Evolutionary conservation across 2,329 filamentous ascomycete species (phyloP).

Genomic region (Ophiostoma perfectum): DNA sequence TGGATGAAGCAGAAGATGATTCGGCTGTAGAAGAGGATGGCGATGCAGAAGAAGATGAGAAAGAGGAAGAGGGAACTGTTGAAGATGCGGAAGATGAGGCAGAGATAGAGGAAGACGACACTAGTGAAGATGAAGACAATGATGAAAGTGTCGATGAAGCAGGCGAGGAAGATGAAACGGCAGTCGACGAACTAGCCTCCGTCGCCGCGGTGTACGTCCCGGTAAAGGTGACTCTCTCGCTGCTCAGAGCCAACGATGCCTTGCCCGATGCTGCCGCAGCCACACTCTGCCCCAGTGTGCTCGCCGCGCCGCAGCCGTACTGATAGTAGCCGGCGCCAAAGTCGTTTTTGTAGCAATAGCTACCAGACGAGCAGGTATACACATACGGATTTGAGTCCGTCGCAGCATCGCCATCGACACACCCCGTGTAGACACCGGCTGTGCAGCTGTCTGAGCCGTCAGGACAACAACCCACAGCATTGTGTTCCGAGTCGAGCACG

Average conservation of each 20-base stretch:
- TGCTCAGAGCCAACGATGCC: constrained; percentile 35
- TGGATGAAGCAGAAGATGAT: constrained; percentile 13
- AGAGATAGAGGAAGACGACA: constrained; percentile 16
- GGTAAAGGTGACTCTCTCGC: constrained; percentile 40
- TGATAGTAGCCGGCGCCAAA: constrained; percentile 53
- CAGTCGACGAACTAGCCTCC: neutral
- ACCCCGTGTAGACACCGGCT: constrained; percentile 52
- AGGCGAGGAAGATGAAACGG: neutral
- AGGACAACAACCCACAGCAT: constrained; percentile 41
- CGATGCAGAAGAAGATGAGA: constrained; percentile 13
- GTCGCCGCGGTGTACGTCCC: constrained; percentile 33
- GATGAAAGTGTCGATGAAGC: constrained; percentile 17
- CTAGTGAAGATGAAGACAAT: constrained; percentile 12
- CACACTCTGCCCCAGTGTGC: constrained; percentile 46
- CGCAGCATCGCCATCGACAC: constrained; percentile 46
- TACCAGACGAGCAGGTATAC: constrained; percentile 47
- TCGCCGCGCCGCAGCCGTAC: constrained; percentile 51
- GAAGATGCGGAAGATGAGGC: constrained; percentile 16
- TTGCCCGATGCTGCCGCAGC: constrained; percentile 42
- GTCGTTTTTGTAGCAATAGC: constrained; percentile 52
- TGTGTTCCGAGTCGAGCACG: constrained; percentile 42
- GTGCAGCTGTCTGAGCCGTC: constrained; percentile 46
- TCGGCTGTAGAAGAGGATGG: constrained; percentile 15
- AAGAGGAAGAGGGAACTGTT: constrained; percentile 22
- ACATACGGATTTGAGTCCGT: constrained; percentile 52